Evolutionary conservation across 495 filamentous ascomycete genomes (phyloP).

Genomic region (Talaromyces thailandensis): DNA sequence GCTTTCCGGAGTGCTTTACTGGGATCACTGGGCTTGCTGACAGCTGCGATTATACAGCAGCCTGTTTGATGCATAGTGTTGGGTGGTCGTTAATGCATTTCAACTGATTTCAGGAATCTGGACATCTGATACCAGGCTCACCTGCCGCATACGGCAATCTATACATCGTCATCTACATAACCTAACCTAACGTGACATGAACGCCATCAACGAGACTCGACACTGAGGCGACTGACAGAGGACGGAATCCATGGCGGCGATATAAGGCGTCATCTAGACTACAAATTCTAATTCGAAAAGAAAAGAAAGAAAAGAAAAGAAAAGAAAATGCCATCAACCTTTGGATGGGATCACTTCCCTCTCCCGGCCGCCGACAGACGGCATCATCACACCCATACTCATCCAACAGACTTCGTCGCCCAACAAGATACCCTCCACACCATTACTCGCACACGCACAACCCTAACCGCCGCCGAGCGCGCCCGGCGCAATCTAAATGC

Average conservation of each 20-base stretch:
- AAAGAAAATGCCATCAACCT: not conserved
- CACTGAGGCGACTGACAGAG: not conserved
- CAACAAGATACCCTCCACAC: conserved; percentile 3
- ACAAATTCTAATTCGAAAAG: not conserved
- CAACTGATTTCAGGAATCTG: not conserved
- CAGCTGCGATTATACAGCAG: not conserved
- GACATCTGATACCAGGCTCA: not conserved
- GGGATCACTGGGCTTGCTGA: not conserved
- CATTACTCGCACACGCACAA: conserved; percentile 11
- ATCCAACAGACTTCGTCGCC: conserved; percentile 1
- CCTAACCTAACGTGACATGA: not conserved
- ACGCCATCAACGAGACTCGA: not conserved
- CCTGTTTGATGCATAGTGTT: not conserved
- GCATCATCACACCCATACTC: not conserved
- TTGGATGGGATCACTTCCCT: conserved; percentile 1
- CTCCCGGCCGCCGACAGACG: not conserved
- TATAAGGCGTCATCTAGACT: not conserved
- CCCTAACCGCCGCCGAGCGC: conserved; percentile 37
- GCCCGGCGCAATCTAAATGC: conserved; percentile 45
- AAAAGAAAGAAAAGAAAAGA: not conserved
- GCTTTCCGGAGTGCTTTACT: not conserved
- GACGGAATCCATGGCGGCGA: not conserved
- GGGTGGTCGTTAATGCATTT: not conserved
- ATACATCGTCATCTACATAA: not conserved
- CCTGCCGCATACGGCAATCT: not conserved